phyloP scores from a whole-genome alignment of 2,329 filamentous ascomycete species.

The Calonectria pseudoturangicola region DNA sequence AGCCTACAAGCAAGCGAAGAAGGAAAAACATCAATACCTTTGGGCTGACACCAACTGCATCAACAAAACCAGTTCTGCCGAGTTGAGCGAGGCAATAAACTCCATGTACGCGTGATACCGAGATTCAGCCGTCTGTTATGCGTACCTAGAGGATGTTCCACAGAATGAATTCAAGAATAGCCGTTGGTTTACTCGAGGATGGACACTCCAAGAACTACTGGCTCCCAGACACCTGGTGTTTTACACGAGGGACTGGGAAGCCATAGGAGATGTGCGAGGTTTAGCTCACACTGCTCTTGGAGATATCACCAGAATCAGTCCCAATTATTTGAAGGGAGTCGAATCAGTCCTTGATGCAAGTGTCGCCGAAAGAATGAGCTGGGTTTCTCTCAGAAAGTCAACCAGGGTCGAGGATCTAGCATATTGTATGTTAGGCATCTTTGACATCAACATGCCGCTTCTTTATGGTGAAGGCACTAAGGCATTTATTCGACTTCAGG shows the following conservation, averaged over 20 bases:
- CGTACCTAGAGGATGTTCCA: neutral
- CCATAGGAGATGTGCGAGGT: neutral
- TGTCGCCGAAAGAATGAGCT: conserved; percentile 40
- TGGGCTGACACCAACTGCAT: conserved; percentile 18
- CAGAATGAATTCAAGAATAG: neutral
- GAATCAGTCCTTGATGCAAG: neutral
- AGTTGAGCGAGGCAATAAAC: conserved; percentile 10
- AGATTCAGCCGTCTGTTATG: neutral
- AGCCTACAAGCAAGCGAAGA: neutral
- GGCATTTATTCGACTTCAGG: conserved; percentile 45
- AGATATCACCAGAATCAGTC: neutral
- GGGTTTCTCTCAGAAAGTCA: conserved; percentile 37
- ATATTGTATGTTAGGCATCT: conserved; percentile 48
- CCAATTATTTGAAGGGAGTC: neutral
- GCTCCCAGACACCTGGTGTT: neutral
- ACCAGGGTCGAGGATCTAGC: conserved; percentile 45
- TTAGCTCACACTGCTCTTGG: accelerated
- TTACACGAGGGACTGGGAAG: neutral
- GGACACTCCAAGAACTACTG: conserved; percentile 19
- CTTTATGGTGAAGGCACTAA: conserved; percentile 46
- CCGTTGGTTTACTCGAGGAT: conserved; percentile 7
- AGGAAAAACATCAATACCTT: neutral
- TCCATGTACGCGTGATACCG: conserved; percentile 19
- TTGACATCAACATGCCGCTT: conserved; percentile 47
- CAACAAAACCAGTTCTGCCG: conserved; percentile 12